Base-by-base conservation (phyloP, 1,284 basidiomycete species). In the Cutaneotrichosporon dermatis region DNA sequence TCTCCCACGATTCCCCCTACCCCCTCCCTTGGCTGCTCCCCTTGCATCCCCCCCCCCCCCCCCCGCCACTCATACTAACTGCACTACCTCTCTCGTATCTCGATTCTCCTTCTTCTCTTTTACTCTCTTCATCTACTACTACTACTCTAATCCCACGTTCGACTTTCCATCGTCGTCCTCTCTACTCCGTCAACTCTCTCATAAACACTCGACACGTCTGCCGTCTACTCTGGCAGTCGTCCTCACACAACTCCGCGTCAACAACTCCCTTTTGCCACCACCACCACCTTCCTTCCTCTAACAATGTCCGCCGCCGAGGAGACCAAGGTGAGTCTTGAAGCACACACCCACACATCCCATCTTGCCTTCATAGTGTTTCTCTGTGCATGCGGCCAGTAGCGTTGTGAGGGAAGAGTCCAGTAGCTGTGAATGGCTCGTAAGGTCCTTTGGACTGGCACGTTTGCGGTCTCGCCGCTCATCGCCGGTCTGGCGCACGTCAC, bases 241-340 rank as follows among this genome's bases (percentile, higher is more conserved):
- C 33, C 34, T 39, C 46, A 43, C 46, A n/a, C 34, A 36, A 37
- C 49, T 11, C 35, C 48, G 33, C 50, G 37, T 46, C 54, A 45
- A 48, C 50, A 40, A 46, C 37, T 15, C 39, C 12, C 52, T 42
- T 41, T 41, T 25, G 5, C 37, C 45, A 54, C 55, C 55, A 40
- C 56, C 58, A 59, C 58, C 58, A 55, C 42, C 41, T 37, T 46
- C 11, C 51, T 40, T 41, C 40, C 45, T 51, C 37, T 12, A 52
- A 60, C 46, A 55, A 65, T 65, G 63, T 65, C 63, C 58, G 58
- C 63, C 57, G 52, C 54, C 43, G 60, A 65, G 56, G 60, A 65
- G 56, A 60, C 56, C 60, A 60, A 62, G 60, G 63, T 65, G 63
- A 65, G 63, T 53, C 41, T 9, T 36, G 11, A 10, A 9, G 46